Evolutionary conservation across 2,329 filamentous ascomycete species (phyloP).

Genomic region (Trichoderma sp.): DNA sequence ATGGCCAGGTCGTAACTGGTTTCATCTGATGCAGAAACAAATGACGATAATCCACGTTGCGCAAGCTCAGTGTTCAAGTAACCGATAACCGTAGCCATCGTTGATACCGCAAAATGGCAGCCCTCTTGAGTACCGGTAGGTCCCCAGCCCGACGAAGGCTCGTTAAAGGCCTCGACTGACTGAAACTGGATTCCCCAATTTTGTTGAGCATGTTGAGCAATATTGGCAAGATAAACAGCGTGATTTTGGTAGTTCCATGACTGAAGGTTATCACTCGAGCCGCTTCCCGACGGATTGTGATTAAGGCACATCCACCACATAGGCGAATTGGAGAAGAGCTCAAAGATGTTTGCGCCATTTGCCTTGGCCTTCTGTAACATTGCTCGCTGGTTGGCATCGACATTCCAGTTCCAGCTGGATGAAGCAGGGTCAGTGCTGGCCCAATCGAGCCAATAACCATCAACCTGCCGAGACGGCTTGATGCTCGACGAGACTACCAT

Average conservation of each 20-base stretch:
- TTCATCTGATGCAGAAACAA: slow-evolving; percentile 3
- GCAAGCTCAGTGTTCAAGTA: background rate
- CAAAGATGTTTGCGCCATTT: background rate
- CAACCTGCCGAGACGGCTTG: slow-evolving; percentile 8
- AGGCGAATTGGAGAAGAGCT: background rate
- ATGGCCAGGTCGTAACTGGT: slow-evolving; percentile 4
- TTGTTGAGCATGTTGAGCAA: slow-evolving; percentile 6
- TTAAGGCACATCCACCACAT: background rate
- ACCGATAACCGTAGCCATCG: background rate
- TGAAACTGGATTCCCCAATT: slow-evolving; percentile 4
- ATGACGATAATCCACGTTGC: background rate
- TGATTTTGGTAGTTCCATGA: background rate
- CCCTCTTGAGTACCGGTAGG: slow-evolving; percentile 6
- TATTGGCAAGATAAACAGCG: background rate
- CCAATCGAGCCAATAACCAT: slow-evolving; percentile 6
- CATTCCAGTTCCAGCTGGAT: slow-evolving; percentile 9
- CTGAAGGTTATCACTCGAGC: background rate
- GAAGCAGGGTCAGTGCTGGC: background rate
- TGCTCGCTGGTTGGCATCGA: background rate
- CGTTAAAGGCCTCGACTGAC: slow-evolving; percentile 11
- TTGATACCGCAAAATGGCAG: slow-evolving; percentile 6
- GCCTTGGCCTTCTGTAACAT: background rate
- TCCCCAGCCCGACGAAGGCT: slow-evolving; percentile 1
- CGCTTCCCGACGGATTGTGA: background rate
- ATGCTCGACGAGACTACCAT: slow-evolving; percentile 7